A percentile compares a stretch with the other conserved stretches of the same genome.
These are phyloP conservation scores for Neoscytalidium dimidiatum DNA, from an alignment of 2,329 filamentous ascomycete species.

Conservation along the genomic window DNA sequence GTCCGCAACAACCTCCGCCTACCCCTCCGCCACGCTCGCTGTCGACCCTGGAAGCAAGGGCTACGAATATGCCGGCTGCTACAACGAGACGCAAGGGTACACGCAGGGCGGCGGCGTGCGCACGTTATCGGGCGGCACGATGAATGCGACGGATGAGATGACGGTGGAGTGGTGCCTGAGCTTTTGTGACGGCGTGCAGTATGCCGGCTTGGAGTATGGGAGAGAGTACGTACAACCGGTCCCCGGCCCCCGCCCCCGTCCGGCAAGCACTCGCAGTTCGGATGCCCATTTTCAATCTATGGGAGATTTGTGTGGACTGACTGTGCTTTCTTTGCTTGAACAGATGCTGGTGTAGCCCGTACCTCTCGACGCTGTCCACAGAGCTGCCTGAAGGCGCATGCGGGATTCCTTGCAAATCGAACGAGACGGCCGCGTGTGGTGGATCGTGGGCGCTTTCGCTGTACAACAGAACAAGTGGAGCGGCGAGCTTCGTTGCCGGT, in stretches of 20 bases:
- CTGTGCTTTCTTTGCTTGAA: not conserved
- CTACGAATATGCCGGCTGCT: constrained; percentile 18
- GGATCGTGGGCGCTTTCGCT: constrained; percentile 17
- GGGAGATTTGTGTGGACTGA: not conserved
- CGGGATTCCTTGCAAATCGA: constrained; percentile 5
- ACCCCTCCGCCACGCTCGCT: constrained; percentile 9
- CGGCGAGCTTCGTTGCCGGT: not conserved
- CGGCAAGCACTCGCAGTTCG: not conserved
- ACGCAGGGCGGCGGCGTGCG: constrained; percentile 3
- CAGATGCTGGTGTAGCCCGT: constrained; percentile 14
- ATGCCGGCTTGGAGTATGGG: constrained; percentile 17
- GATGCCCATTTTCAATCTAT: not conserved
- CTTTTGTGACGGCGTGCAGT: not conserved
- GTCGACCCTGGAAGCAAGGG: not conserved
- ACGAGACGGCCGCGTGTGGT: constrained; percentile 8
- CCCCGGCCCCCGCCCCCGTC: not conserved
- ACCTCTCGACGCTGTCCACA: constrained; percentile 11
- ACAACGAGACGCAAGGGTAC: constrained; percentile 16
- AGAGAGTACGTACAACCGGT: constrained; percentile 9
- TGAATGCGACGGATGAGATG: constrained; percentile 4
- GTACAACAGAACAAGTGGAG: constrained; percentile 10
- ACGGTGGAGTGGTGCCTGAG: constrained; percentile 5
- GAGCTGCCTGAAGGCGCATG: not conserved
- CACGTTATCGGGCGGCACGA: constrained; percentile 9
- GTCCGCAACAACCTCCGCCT: not conserved